Evolutionary conservation across 2,329 filamentous ascomycete genomes (phyloP), one percentile per base, ranked within the genome.

Genomic region (Cercospora sp.): DNA sequence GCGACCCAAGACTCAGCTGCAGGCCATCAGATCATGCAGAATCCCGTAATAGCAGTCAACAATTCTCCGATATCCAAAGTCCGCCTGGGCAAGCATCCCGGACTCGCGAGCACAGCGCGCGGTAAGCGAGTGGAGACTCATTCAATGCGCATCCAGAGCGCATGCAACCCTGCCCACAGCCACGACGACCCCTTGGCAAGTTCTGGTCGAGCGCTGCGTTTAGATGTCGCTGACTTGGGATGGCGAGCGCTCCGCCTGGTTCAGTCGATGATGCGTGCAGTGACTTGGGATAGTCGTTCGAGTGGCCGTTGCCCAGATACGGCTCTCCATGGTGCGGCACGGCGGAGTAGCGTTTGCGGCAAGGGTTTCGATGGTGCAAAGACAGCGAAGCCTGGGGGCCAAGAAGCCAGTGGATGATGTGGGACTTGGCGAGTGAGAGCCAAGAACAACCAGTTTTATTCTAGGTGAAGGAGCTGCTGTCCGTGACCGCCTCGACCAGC

Each of bases 281-380:
- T 21, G 32, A 43, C 51, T 34, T 32, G 49, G 24, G 57, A 34
- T 37, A 30, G 13, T 37, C 43, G 61, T 61, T 30, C 24, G 53
- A 34, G 21, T 24, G 6, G 13, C 55, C 26, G 16, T 60, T 65
- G 68, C 68, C 68, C 66, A 67, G 68, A 58, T 62, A 45, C 68
- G 68, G 68, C 65, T 70, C 65, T 70, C 68, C 68, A 70, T 65
- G 53, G 32, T 70, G 68, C 68, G 68, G 68, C 68, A 66, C 62
- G 68, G 68, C 68, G 61, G 61, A 45, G 58, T 34, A 21, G 58
- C 30, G 13, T 21, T 61, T 55, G 59, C 18, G 58, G 32, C 65
- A 34, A 63, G 65, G 58, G 55, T 10, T 66, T 30, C 28, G 58
- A 58, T 32, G 30, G 66, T 40, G 62, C 62, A 63, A 62, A 61